Evolutionary conservation across 805 yeast species (phyloP).

Genomic region (Torulaspora delbrueckii): DNA sequence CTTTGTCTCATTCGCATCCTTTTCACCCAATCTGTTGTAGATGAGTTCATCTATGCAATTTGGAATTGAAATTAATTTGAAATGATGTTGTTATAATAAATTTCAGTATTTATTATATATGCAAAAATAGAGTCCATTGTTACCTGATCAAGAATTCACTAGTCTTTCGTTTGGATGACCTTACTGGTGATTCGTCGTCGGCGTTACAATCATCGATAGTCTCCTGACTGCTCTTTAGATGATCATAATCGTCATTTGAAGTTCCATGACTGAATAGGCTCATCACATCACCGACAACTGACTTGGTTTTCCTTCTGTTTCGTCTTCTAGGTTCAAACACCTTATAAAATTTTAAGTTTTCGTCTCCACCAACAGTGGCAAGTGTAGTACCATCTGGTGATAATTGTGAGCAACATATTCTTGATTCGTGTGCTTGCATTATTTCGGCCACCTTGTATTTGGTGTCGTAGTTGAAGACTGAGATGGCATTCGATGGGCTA

Average conservation of each 20-base stretch:
- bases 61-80: neutral
- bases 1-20: constrained; percentile 24
- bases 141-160: constrained; percentile 26
- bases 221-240: constrained; percentile 5
- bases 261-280: constrained; percentile 12
- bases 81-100: neutral
- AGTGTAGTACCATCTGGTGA: constrained; percentile 88
- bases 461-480: constrained; percentile 81
- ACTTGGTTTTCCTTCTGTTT: constrained; percentile 35
- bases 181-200: constrained; percentile 6
- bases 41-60: constrained; percentile 30
- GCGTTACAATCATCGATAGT: constrained; percentile 12
- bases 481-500: constrained; percentile 77
- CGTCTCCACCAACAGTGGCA: constrained; percentile 96
- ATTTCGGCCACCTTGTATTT: constrained; percentile 85
- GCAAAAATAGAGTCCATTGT: neutral
- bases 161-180: constrained; percentile 19
- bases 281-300: constrained; percentile 22
- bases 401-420: constrained; percentile 75
- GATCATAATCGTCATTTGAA: constrained; percentile 11
- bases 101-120: constrained; percentile 2
- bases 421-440: constrained; percentile 77
- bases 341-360: constrained; percentile 91
- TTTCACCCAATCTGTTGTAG: constrained; percentile 17
- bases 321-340: constrained; percentile 59